A percentile compares a stretch with the other conserved stretches of the same genome.
Evolutionary conservation across 768 basidiomycete genomes (phyloP).

Genomic region (Leccinum variicolor): DNA sequence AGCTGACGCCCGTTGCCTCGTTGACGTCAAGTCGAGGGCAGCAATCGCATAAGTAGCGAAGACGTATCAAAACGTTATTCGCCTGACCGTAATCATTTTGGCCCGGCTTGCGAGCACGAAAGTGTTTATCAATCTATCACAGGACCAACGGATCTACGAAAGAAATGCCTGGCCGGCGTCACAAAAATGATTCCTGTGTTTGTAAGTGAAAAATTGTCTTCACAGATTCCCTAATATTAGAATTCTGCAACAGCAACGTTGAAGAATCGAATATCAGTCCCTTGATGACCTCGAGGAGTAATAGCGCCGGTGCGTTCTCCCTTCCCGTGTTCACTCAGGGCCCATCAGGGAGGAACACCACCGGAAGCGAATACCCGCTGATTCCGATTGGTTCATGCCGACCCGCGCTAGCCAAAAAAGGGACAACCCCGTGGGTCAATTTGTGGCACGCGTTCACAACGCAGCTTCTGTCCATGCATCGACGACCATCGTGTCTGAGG

Average conservation of each 20-base stretch:
- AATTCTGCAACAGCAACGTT: background rate
- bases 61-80: background rate
- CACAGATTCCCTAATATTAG: background rate
- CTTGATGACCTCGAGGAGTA: constrained; percentile 4
- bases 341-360: background rate
- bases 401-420: background rate
- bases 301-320: background rate
- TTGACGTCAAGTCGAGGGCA: background rate
- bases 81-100: background rate
- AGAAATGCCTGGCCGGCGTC: background rate
- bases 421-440: background rate
- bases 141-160: background rate
- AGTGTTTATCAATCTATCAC: background rate
- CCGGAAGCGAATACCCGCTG: constrained; percentile 1
- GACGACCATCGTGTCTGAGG: constrained; percentile 19
- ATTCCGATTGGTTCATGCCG: background rate
- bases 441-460: constrained; percentile 4
- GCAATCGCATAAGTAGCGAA: background rate
- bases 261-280: background rate
- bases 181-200: background rate
- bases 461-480: constrained; percentile 5
- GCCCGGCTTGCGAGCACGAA: background rate
- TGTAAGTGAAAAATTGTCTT: background rate
- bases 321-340: background rate
- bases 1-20: background rate